Conservation (phyloP, 768 basidiomycete genomes). For the Hortiboletus campestris region DNA sequence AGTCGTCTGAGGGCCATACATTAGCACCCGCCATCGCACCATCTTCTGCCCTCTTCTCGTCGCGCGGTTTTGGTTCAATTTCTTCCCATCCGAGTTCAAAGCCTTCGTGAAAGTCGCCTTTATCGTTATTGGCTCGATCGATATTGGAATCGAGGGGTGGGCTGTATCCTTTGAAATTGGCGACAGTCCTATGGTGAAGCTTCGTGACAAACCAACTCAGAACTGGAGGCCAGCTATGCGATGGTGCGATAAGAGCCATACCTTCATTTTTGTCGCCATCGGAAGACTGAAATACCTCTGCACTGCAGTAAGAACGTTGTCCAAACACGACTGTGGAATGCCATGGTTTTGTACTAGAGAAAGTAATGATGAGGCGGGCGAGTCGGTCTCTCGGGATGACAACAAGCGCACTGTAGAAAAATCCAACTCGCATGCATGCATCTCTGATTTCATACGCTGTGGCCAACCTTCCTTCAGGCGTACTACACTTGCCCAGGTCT, state of each 20-base stretch:
- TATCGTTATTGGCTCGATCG: constrained; percentile 56
- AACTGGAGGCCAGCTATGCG: background rate
- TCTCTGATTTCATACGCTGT: constrained; percentile 62
- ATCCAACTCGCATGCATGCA: constrained; percentile 80
- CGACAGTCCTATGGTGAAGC: constrained; percentile 65
- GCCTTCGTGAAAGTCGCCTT: constrained; percentile 90
- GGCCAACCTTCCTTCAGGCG: constrained; percentile 33
- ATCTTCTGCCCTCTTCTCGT: constrained; percentile 35
- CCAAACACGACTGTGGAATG: constrained; percentile 53
- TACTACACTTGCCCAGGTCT: constrained; percentile 20
- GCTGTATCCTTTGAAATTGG: constrained; percentile 78
- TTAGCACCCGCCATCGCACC: constrained; percentile 72
- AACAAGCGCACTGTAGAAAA: constrained; percentile 66
- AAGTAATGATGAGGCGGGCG: background rate
- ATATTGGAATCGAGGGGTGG: constrained; percentile 71
- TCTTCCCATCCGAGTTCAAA: constrained; percentile 83
- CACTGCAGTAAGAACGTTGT: constrained; percentile 43
- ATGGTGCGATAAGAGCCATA: constrained; percentile 20
- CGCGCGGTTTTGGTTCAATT: constrained; percentile 27
- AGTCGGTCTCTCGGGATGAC: background rate
- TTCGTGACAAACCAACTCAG: constrained; percentile 25
- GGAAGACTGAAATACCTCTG: constrained; percentile 69
- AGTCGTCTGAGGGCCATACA: constrained; percentile 57
- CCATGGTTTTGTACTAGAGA: constrained; percentile 73
- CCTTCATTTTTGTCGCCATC: constrained; percentile 63